These are phyloP conservation scores for Aurantiochytrium sp. DNA, from an alignment of 108 stramenopile species.

Conservation along the genomic window DNA sequence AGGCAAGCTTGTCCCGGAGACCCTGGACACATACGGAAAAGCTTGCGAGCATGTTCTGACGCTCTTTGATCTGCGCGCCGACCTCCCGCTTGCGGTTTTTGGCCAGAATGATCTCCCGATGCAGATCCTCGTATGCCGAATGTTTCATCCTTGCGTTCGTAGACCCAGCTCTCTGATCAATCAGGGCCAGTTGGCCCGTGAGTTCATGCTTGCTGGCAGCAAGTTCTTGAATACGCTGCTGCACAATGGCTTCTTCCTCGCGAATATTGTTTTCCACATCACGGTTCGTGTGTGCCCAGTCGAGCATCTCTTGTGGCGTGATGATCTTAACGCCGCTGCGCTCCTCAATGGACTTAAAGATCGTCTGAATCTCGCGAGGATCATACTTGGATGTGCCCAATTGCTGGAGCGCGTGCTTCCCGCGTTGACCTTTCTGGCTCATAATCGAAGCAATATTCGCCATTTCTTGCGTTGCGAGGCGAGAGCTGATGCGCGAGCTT, in stretches of 20 bases:
- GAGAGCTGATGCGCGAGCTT: neutral
- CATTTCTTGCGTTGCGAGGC: neutral
- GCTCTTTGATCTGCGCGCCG: neutral
- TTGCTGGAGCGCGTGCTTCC: neutral
- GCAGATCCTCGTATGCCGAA: neutral
- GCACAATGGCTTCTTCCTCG: neutral
- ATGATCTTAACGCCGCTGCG: constrained; percentile 1
- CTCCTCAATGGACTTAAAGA: constrained; percentile 2
- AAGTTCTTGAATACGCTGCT: neutral
- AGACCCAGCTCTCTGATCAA: neutral
- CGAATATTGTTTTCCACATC: neutral
- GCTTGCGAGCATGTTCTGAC: neutral
- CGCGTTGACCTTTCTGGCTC: neutral
- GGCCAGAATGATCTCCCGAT: neutral
- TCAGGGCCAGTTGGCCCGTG: neutral
- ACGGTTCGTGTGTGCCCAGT: constrained; percentile 11
- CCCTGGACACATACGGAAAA: neutral
- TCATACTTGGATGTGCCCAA: neutral
- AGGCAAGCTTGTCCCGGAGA: neutral
- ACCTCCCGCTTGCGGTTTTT: neutral
- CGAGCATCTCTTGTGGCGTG: neutral
- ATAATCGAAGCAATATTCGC: neutral
- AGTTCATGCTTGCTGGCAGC: neutral
- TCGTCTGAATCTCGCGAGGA: neutral
- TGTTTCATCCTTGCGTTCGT: neutral